These are phyloP conservation scores for Monosporozyma yasuniensis DNA, from an alignment of 805 yeast species.

Conservation along the genomic window DNA sequence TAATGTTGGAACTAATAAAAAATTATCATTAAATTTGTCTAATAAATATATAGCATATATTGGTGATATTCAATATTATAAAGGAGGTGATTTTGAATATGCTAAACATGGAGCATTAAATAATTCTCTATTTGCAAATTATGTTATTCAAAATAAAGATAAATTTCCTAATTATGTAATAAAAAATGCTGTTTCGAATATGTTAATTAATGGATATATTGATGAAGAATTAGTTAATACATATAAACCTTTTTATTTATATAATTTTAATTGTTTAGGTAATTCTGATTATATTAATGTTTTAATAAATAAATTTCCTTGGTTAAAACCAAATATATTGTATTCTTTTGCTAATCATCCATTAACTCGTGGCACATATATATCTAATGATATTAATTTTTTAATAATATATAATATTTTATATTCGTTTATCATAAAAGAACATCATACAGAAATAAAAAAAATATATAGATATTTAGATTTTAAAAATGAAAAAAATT, in stretches of 20 bases:
- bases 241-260: slow-evolving; percentile 1
- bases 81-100: slow-evolving; percentile 3
- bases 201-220: neutral
- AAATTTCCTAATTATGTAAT: slow-evolving; percentile 2
- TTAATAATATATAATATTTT: neutral
- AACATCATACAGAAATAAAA: neutral
- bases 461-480: neutral
- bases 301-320: neutral
- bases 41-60: slow-evolving; percentile 1
- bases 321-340: neutral
- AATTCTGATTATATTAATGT: neutral
- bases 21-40: neutral
- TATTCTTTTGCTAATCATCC: neutral
- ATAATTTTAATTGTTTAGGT: neutral
- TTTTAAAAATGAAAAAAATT: slow-evolving; percentile 2
- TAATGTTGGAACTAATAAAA: neutral
- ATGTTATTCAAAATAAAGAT: neutral
- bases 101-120: slow-evolving; percentile 3
- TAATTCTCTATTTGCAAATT: slow-evolving; percentile 1
- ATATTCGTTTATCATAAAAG: too few relatives aligned
- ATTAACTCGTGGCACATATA: too few relatives aligned
- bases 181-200: neutral
- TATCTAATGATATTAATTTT: too few relatives aligned
- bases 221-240: neutral
- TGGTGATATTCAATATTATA: slow-evolving; percentile 2